phyloP scores from a whole-genome alignment of 2,329 filamentous ascomycete species.

The Botrytis galanthina region DNA sequence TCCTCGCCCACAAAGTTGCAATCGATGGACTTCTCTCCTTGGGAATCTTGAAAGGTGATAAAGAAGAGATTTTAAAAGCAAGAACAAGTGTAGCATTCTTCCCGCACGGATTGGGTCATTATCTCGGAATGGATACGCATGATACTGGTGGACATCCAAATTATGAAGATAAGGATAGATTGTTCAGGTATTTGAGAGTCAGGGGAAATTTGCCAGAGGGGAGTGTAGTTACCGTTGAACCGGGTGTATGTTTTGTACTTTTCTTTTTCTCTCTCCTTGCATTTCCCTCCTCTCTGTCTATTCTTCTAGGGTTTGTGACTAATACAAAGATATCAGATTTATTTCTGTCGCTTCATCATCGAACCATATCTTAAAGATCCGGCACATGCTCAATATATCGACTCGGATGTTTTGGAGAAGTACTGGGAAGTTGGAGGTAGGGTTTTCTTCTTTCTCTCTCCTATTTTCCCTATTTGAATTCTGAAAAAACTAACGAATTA shows the following conservation, averaged over 20 bases:
- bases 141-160: constrained; percentile 79
- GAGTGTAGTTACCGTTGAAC: constrained; percentile 90
- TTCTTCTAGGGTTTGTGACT: not conserved
- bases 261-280: not conserved
- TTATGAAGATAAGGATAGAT: constrained; percentile 72
- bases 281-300: not conserved
- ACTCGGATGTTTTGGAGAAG: constrained; percentile 66
- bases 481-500: not conserved
- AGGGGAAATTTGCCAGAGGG: constrained; percentile 72
- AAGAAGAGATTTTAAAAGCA: constrained; percentile 70
- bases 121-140: constrained; percentile 90
- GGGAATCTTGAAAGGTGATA: constrained; percentile 68
- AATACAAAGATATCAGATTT: constrained; percentile 53
- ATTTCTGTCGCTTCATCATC: constrained; percentile 90
- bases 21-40: constrained; percentile 75
- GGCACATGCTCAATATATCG: constrained; percentile 72
- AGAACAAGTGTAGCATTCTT: constrained; percentile 89
- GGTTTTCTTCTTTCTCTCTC: not conserved
- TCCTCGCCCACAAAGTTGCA: constrained; percentile 75
- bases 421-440: constrained; percentile 76
- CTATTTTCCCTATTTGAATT: not conserved
- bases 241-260: constrained; percentile 63
- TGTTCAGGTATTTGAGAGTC: constrained; percentile 86
- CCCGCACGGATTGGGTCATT: constrained; percentile 87
- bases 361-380: constrained; percentile 73